phyloP scores from a whole-genome alignment of 768 basidiomycete species.

The Candolleomyces aberdarensis region DNA sequence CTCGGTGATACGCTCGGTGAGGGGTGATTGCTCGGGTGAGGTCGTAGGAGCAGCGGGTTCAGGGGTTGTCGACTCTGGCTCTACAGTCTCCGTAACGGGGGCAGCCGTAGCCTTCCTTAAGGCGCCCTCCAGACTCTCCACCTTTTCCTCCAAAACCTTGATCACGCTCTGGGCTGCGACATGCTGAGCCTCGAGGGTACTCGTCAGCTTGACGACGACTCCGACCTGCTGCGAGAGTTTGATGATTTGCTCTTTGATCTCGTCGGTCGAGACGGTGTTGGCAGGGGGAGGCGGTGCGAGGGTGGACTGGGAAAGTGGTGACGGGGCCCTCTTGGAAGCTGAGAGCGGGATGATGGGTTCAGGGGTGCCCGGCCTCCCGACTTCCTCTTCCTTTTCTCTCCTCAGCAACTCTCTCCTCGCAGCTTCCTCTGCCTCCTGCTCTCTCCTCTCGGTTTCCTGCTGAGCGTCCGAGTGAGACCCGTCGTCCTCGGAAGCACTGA shows the following conservation, averaged over 20 bases:
- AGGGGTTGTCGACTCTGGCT: no score
- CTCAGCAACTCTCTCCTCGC: conserved; percentile 48
- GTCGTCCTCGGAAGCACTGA: background rate
- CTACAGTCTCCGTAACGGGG: no score
- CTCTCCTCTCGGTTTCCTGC: background rate
- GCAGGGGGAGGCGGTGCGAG: no score
- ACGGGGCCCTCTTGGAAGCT: conserved; percentile 17
- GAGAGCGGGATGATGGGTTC: conserved; percentile 58
- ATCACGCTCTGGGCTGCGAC: conserved; percentile 74
- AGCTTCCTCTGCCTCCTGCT: conserved; percentile 40
- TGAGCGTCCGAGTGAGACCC: background rate
- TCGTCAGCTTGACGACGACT: conserved; percentile 69
- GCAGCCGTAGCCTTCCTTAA: conserved; percentile 28
- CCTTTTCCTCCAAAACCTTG: conserved; percentile 62
- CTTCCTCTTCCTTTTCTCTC: conserved; percentile 34
- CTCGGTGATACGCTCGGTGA: conserved; percentile 54
- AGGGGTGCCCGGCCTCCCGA: conserved; percentile 75
- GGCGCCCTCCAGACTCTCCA: conserved; percentile 63
- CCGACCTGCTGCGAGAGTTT: conserved; percentile 76
- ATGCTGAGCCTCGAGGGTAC: conserved; percentile 75
- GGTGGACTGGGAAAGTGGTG: conserved; percentile 23
- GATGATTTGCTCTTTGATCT: conserved; percentile 55
- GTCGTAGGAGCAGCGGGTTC: no score
- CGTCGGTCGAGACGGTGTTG: conserved; percentile 12
- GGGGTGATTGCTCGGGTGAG: no score